phyloP scores from a whole-genome alignment of 2,329 filamentous ascomycete species.

The Teratosphaeria viscida region DNA sequence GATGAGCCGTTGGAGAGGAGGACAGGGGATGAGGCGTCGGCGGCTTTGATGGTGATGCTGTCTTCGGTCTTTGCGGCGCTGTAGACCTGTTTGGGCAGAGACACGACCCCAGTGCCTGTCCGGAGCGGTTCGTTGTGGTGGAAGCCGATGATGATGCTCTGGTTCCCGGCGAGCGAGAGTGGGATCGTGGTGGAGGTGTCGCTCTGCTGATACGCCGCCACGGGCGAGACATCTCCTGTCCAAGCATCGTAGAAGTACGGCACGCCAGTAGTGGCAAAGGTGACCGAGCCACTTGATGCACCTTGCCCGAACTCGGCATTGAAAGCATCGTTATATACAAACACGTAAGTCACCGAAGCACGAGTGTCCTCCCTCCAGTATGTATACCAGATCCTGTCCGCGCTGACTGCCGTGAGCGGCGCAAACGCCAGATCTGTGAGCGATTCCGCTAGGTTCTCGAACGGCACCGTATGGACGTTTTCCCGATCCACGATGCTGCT shows the following conservation, averaged over 20 bases:
- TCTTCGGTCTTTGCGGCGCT: neutral
- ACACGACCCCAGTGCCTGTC: neutral
- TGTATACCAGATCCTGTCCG: conserved; percentile 26
- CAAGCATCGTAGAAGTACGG: conserved; percentile 35
- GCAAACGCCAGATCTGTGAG: conserved; percentile 23
- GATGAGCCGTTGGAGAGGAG: conserved; percentile 7
- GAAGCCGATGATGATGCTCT: neutral
- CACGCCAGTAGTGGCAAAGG: conserved; percentile 20
- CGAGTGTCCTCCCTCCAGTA: conserved; percentile 25
- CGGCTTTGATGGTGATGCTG: neutral
- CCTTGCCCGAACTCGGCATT: conserved; percentile 1
- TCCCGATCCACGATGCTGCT: conserved; percentile 13
- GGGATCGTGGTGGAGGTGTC: conserved; percentile 2
- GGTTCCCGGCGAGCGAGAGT: neutral
- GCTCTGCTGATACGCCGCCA: conserved; percentile 25
- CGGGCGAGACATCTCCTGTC: conserved; percentile 28
- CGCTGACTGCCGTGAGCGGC: conserved; percentile 22
- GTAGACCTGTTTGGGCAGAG: neutral
- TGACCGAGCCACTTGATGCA: conserved; percentile 15
- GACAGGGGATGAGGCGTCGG: neutral
- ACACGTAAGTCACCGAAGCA: neutral
- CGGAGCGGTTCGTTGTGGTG: neutral
- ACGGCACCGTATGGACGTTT: conserved; percentile 28
- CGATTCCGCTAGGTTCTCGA: conserved; percentile 22
- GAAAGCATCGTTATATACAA: neutral